Conservation (phyloP, 1,284 basidiomycete species). For the Xerocomus nothofagi region DNA sequence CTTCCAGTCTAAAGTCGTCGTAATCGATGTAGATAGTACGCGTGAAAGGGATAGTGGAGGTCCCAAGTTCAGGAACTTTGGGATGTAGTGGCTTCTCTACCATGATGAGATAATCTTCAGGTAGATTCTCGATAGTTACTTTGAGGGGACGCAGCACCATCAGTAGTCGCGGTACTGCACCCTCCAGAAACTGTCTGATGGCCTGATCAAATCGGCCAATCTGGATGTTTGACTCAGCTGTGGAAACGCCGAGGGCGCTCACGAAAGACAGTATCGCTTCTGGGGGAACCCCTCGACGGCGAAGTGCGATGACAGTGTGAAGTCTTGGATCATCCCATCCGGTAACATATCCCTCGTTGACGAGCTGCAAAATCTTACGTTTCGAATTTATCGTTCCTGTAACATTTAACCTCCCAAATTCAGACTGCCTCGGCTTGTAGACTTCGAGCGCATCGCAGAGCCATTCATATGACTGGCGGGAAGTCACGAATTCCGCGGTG, state of each 20-base stretch:
- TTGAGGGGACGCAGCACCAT: slow-evolving; percentile 94
- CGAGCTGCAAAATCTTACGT: slow-evolving; percentile 91
- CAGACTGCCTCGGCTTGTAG: slow-evolving; percentile 98
- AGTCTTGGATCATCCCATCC: slow-evolving; percentile 99
- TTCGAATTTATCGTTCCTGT: slow-evolving; percentile 98
- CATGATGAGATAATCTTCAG: slow-evolving; percentile 82
- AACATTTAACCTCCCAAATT: slow-evolving; percentile 92
- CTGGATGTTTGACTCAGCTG: slow-evolving; percentile 82
- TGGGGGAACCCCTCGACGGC: slow-evolving; percentile 93
- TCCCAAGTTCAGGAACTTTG: slow-evolving; percentile 88
- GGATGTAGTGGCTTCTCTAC: slow-evolving; percentile 95
- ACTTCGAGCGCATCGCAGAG: slow-evolving; percentile 95
- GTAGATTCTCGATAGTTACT: slow-evolving; percentile 88
- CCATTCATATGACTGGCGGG: slow-evolving; percentile 98
- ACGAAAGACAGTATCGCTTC: slow-evolving; percentile 95
- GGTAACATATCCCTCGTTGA: slow-evolving; percentile 80
- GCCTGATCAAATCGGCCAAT: slow-evolving; percentile 88
- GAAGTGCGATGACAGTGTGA: slow-evolving; percentile 94
- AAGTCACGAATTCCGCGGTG: slow-evolving; percentile 96
- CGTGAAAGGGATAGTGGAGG: slow-evolving; percentile 84
- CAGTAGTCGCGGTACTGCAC: slow-evolving; percentile 84
- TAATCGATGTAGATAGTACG: slow-evolving; percentile 90
- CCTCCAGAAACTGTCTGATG: slow-evolving; percentile 89
- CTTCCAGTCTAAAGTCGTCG: slow-evolving; percentile 91
- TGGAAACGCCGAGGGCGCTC: slow-evolving; percentile 90